Base-by-base conservation (phyloP, 1,284 basidiomycete genomes). In the Cryptococcus sp. region DNA sequence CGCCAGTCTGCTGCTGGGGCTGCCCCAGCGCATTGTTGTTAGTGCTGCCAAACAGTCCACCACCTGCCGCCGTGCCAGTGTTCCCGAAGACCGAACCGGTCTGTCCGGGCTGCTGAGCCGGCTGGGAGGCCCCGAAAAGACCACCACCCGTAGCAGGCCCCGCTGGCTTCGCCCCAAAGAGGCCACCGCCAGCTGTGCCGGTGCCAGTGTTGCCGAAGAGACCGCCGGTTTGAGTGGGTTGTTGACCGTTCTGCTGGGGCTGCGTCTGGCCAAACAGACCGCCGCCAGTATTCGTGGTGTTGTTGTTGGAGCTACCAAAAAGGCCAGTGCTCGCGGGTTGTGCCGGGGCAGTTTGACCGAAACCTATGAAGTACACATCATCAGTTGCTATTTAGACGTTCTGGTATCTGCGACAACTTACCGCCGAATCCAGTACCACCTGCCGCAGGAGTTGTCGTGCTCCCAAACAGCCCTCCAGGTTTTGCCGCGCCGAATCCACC, bases 151-250 rank as follows among this genome's bases (percentile, higher is more conserved):
- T 57, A 16, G 52, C 54, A 23, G 50, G 56, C 46, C 23, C 55
- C 45, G 48, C 28, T 16, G 72, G 75, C 56, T 72, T 73, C 3
- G 66, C 63, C n/a, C 70, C 73, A 65, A 88, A 87, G 15, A 87
- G 69, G 47, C 81, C 77, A 3, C 78, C 65, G 54, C 72, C 71
- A 38, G 48, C 24, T 16, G 33, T 15, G 57, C 46, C 21, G 12
- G 42, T 23, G 4, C 42, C 56, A n/a, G 56, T 66, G 21, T 62
- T 56, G 13, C 74, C 73, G 47, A 74, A 74, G n/a, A 64, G 58
- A 23, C 56, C 63, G 53, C 50, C 63, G 8, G 64, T 50, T 36
- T 64, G 63, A 23, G 70, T 62, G 12, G 65, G 62, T 70, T 73
- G 63, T 24, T 62, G 60, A 23, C 56, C 40, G n/a, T 59, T 67